phyloP scores from a whole-genome alignment of 2,329 filamentous ascomycete genomes.

The Aspergillus sp. region DNA sequence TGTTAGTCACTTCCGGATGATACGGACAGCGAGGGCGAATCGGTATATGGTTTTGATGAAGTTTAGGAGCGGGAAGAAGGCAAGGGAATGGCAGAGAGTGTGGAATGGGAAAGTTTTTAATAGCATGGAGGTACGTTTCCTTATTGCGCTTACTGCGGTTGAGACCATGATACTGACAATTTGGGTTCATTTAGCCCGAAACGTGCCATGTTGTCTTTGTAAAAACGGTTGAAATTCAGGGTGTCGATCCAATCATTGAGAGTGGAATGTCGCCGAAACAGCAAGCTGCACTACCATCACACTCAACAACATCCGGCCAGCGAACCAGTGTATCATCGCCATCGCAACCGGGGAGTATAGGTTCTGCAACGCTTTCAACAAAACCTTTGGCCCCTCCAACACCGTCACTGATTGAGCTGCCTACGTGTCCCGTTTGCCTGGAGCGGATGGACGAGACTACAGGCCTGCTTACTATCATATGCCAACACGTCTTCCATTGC shows the following conservation, averaged over 20 bases:
- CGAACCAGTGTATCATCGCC: conserved; percentile 27
- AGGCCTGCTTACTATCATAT: conserved; percentile 90
- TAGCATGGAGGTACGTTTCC: conserved; percentile 70
- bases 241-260: conserved; percentile 48
- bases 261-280: conserved; percentile 27
- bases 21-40: conserved; percentile 84
- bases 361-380: conserved; percentile 50
- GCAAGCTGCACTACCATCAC: conserved; percentile 58
- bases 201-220: conserved; percentile 95
- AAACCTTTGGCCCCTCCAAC: conserved; percentile 73
- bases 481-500: conserved; percentile 97
- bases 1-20: conserved; percentile 91
- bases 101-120: conserved; percentile 96
- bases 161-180: conserved; percentile 12
- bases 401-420: conserved; percentile 82
- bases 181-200: conserved; percentile 64
- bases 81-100: conserved; percentile 75
- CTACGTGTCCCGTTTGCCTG: conserved; percentile 92
- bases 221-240: conserved; percentile 83
- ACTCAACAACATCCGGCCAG: conserved; percentile 6
- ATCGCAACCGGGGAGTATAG: conserved; percentile 33
- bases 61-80: conserved; percentile 73
- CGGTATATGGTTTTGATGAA: conserved; percentile 96
- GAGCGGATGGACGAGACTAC: conserved; percentile 98
- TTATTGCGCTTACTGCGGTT: conserved; percentile 4